Base-by-base conservation (phyloP, 108 stramenopile species). In the Conticribra weissflogii region DNA sequence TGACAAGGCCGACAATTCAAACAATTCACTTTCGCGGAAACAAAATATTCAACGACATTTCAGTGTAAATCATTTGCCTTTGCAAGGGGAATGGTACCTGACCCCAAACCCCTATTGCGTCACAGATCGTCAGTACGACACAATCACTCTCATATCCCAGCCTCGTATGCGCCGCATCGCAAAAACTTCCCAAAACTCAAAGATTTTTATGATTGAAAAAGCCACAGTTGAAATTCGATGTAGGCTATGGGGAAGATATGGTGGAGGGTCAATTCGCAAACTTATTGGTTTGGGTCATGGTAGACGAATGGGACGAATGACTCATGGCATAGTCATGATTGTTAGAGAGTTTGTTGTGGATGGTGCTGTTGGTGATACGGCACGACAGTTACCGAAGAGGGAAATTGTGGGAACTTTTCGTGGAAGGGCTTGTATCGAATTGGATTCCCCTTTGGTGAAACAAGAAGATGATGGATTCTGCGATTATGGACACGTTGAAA, bases 61-160 rank as follows among this genome's bases (percentile, higher is more conserved):
- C 63, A 23, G 30, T n/a, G 0, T 16, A 16, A 53, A 65, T 18
- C 63, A 63, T 64, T 49, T 54, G 44, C 52, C 78, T 23, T 23
- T 92, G 8, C 78, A 62, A 18, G 91, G 91, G 7, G 59, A 74
- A 73, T 92, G 91, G 91, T 74, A 72, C 19, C 59, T 89, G 23
- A 61, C 70, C 18, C 59, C 79, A 28, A 92, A 92, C 77, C 91
- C 91, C 1, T 92, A 92, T 53, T 92, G 91, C 54, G 72, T 86
- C 31, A 92, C 91, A n/a, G 91, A 92, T 77, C 77, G 91, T 3
- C 84, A 78, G 21, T 92, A 84, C 32, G 91, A 92, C 63, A 71
- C 85, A 60, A 45, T 92, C 23, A 68, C 64, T 19, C 77, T 92
- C 28, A 52, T 74, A 54, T 84, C 88, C 22, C 76, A 85, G 68